Percentiles rank a stretch among this genome's conserved stretches.
phyloP scores from a whole-genome alignment of 148 eudicot species.

The Camellia granthamiana region DNA sequence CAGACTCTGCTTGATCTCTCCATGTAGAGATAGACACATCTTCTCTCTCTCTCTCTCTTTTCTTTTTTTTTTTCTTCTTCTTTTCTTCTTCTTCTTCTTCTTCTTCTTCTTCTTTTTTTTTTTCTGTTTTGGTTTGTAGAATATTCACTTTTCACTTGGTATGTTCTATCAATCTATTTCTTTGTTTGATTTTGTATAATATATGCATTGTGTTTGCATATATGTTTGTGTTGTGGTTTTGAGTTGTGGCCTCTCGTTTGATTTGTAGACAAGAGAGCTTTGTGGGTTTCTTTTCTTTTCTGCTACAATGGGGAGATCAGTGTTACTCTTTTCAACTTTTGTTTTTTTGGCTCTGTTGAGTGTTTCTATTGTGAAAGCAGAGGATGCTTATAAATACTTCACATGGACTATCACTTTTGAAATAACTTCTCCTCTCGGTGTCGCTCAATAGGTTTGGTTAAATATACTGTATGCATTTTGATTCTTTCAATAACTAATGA shows the following conservation, averaged over 20 bases:
- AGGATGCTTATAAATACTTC: constrained; percentile 35
- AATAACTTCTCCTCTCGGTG: constrained; percentile 64
- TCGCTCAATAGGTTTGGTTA: constrained; percentile 64
- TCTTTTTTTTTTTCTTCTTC: no score
- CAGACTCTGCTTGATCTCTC: no score
- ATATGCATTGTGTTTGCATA: background rate
- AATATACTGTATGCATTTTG: no score
- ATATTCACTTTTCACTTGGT: no score
- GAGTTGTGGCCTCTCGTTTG: background rate
- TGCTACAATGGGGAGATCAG: constrained; percentile 33
- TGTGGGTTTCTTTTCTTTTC: background rate
- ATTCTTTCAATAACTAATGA: background rate
- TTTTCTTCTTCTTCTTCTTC: no score
- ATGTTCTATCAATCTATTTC: no score
- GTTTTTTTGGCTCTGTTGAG: constrained; percentile 36
- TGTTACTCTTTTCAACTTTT: constrained; percentile 21
- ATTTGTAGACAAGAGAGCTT: constrained; percentile 8
- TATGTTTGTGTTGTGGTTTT: no score
- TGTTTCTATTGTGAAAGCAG: constrained; percentile 44
- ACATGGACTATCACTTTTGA: constrained; percentile 84
- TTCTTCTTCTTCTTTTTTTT: fast-evolving
- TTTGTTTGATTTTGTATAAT: no score
- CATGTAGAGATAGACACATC: no score
- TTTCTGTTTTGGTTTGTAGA: no score
- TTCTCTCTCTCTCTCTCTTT: no score